A percentile compares a stretch with the other conserved stretches of the same genome.
phyloP scores from a whole-genome alignment of 1,139 yeast species.

The Pichia sp. region DNA sequence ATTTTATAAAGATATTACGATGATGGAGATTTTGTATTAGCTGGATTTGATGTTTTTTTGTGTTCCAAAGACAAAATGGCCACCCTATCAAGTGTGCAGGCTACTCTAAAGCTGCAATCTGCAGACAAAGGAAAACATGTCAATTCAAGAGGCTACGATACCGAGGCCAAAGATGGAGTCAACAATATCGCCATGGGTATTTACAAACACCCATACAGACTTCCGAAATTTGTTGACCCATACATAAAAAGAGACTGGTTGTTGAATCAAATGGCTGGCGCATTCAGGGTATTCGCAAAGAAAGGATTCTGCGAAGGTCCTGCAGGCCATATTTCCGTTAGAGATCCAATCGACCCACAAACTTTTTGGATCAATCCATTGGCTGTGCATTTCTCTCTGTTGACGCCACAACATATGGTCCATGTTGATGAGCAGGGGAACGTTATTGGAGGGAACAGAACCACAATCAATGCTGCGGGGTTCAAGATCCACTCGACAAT shows the following conservation, averaged over 20 bases:
- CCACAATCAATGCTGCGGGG: constrained; percentile 71
- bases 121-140: background rate
- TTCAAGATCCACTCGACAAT: constrained; percentile 75
- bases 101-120: background rate
- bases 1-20: background rate
- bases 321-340: constrained; percentile 76
- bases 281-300: constrained; percentile 72
- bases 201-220: constrained; percentile 41
- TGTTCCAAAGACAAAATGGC: background rate
- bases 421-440: constrained; percentile 71
- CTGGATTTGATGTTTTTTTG: background rate
- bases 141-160: constrained; percentile 21
- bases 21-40: background rate
- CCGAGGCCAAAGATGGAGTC: constrained; percentile 37
- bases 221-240: constrained; percentile 51
- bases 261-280: constrained; percentile 75
- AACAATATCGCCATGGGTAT: constrained; percentile 50
- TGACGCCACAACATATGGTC: constrained; percentile 70
- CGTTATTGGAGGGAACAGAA: constrained; percentile 40
- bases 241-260: constrained; percentile 56
- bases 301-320: constrained; percentile 71
- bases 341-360: constrained; percentile 68
- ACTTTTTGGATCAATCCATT: constrained; percentile 82
- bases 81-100: background rate
- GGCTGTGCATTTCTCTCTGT: constrained; percentile 67